Evolutionary conservation across 1,284 basidiomycete species (phyloP).

Genomic region (Moesziomyces sp.): DNA sequence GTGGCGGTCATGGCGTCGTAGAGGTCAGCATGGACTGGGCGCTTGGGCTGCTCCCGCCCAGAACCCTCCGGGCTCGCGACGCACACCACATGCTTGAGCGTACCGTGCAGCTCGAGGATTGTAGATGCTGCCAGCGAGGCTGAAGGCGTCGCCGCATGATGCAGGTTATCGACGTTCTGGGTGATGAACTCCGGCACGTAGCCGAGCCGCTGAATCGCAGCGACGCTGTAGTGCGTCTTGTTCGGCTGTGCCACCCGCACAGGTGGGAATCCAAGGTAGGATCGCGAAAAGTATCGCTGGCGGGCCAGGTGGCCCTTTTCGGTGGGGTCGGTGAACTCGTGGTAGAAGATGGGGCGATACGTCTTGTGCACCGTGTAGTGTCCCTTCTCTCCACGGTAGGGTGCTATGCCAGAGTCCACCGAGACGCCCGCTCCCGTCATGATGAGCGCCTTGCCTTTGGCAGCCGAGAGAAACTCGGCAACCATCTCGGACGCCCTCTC

Average conservation of each 20-base stretch:
- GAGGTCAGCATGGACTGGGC: constrained; percentile 16
- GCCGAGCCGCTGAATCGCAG: constrained; percentile 60
- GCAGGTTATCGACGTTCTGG: constrained; percentile 66
- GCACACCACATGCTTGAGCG: constrained; percentile 38
- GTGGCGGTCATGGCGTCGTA: constrained; percentile 28
- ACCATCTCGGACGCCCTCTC: constrained; percentile 45
- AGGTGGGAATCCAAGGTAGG: constrained; percentile 64
- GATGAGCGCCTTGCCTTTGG: constrained; percentile 49
- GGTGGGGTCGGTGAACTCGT: constrained; percentile 58
- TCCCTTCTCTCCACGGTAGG: constrained; percentile 64
- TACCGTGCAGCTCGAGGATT: constrained; percentile 66
- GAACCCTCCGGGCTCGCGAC: constrained; percentile 13
- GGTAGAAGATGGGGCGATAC: constrained; percentile 66
- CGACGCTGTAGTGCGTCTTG: constrained; percentile 60
- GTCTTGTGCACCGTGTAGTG: constrained; percentile 63
- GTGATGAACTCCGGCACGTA: constrained; percentile 62
- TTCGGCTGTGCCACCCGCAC: constrained; percentile 63
- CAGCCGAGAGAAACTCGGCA: constrained; percentile 38
- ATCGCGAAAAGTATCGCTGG: constrained; percentile 66
- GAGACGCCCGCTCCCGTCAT: constrained; percentile 64
- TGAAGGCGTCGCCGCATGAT: constrained; percentile 60
- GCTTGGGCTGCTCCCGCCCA: background rate
- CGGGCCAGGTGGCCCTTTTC: constrained; percentile 50
- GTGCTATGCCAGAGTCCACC: constrained; percentile 66
- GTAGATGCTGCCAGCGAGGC: constrained; percentile 45